Base-by-base conservation (phyloP, 441 rosid genomes). In the Populus tomentosa region DNA sequence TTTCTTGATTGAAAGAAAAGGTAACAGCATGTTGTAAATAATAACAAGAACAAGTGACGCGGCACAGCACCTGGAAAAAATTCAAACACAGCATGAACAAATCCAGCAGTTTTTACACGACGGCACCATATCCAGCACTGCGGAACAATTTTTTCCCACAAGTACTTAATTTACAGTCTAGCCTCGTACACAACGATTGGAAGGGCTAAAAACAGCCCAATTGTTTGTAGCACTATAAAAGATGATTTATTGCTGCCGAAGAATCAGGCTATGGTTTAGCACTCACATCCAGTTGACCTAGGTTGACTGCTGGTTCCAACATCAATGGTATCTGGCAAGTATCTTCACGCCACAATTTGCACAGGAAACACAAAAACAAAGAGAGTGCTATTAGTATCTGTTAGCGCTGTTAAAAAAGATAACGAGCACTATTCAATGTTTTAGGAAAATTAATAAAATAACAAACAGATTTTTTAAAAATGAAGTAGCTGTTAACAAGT, bases 321-420 rank as follows among this genome's bases (percentile, higher is more conserved):
- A 79, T 94, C 98, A 70, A 94, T 92, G 80, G 93, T 90, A 76
- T 94, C 98, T 13, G 98, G 98, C 92, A 94, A 77, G 84, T 94
- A 94, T 81, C 98, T 92, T 72, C 72, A 53, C 26, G 62, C 42
- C 75, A 61, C 6, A 1, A 50, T 71, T 74, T 56, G 73, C 28
- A 26, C 61, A 70, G 21, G 26, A 70, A 56, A 46, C 71, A 14
- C 67, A 23, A n/a, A n/a, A n/a, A n/a, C n/a, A n/a, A n/a, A n/a
- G n/a, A n/a, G n/a, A n/a, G n/a, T n/a, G n/a, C n/a, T n/a, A n/a
- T n/a, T n/a, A n/a, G n/a, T n/a, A n/a, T n/a, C n/a, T n/a, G n/a
- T n/a, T n/a, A n/a, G n/a, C n/a, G n/a, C n/a, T n/a, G n/a, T n/a
- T n/a, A n/a, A n/a, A n/a, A n/a, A n/a, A n/a, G n/a, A n/a, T n/a